Base-by-base conservation (phyloP, 1,284 basidiomycete species). In the Moesziomyces globuligerus region DNA sequence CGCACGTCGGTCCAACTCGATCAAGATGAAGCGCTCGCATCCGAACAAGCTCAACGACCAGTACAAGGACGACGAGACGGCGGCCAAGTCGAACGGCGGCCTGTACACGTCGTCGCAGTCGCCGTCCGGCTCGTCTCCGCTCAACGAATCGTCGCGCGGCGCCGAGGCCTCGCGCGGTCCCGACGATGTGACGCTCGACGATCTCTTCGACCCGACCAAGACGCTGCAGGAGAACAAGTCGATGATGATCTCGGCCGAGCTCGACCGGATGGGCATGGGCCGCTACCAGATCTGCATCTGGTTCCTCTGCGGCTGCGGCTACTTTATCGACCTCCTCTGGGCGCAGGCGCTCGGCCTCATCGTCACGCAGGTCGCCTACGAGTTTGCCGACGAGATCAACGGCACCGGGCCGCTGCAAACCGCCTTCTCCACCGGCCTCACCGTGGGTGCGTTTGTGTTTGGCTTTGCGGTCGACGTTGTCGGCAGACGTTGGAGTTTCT, bases 271-370 rank as follows among this genome's bases (percentile, higher is more conserved):
- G 72, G 76, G 74, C 3, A 75, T 78, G 70, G 73, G 75, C 21
- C 52, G 48, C 25, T 78, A 78, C 40, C 75, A 77, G 24, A 36
- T 66, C n/a, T 75, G 58, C 57, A 68, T 77, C 54, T 78, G 76
- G 62, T 55, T 75, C 36, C 71, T 78, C 8, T 74, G 75, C 44
- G 76, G 76, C 9, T 70, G 76, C 28, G 76, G 76, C 24, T 78
- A 69, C 64, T 77, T 77, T 41, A 77, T 75, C 51, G 79, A 81
- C 50, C 67, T 79, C 11, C 57, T 79, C 8, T 81, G 75, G 75
- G 78, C 79, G 8, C 75, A 78, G 24, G 77, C 74, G 13, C 60
- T 75, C 4, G 74, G 73, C 3, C 54, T 81, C 23, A 74, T 81
- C 25, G 49, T 70, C 13, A 56, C 69, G 1, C 79, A 75, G 9